Base-by-base conservation (phyloP, 2,329 filamentous ascomycete species). In the Hansfordia pulvinata region DNA sequence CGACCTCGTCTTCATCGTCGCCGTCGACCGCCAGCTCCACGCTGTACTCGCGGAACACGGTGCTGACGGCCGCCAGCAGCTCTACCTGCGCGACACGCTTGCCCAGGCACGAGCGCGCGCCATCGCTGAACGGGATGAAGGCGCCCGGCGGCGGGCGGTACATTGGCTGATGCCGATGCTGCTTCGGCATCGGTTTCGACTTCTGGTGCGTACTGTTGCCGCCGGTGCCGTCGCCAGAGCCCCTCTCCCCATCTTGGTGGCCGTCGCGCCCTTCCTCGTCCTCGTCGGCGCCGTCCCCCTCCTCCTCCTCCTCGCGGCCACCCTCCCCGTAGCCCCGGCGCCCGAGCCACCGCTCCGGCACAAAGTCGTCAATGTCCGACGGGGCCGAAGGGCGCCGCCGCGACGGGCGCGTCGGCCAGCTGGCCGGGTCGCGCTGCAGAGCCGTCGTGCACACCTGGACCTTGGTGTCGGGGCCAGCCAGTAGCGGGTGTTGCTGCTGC, bases 1-100 rank as follows among this genome's bases (percentile, higher is more conserved):
- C 56, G 3, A 76, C 60, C 44, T 75, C 61, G 17, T 60, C 60
- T 34, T 68, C 64, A 16, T 35, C 56, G 18, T 59, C 62, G 56
- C 61, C 60, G 27, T 72, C 66, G 7, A 82, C 72, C 2, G 68
- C 76, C 33, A 85, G 58, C 55, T 85, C 78, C 3, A 84, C 56
- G 41, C 68, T 76, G 44, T 78, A 71, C 20, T 62, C 39, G 33
- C 64, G 60, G 36, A 70, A 69, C 10, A 72, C 37, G n/a, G 67
- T 59, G 3, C 66, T 63, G 29, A 75, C 40, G 5, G 60, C 53
- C 2, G 66, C 62, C 28, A 68, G 50, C 35, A 74, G 55, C 45
- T 75, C 66, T 2, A 72, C 64, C 41, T 70, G 62, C 5, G 68
- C 68, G 26, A 74, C 63, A 8, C 69, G 56, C 16, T 66, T 53